Conservation (phyloP, 1,284 basidiomycete genomes). For the Meira nashicola region DNA sequence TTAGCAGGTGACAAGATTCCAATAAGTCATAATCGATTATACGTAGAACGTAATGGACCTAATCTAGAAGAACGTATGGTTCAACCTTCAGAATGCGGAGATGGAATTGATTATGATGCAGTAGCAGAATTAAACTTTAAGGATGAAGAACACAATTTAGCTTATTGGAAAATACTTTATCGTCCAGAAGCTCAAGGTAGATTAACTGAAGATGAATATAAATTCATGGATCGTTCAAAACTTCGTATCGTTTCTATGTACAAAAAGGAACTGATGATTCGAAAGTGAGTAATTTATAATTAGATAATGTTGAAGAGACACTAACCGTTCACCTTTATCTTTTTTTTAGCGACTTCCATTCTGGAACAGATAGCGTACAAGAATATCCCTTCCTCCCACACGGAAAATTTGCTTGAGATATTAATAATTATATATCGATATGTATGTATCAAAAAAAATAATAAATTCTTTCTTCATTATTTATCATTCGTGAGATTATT, state of each 20-base stretch:
- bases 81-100: neutral
- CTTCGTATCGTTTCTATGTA: neutral
- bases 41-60: neutral
- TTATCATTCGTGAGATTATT: too few species aligned
- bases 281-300: neutral
- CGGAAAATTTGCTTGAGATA: neutral
- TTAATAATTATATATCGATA: too few species aligned
- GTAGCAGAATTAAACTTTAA: neutral
- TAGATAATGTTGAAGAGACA: too few species aligned
- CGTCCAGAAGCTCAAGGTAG: neutral
- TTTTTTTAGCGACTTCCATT: neutral
- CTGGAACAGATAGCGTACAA: neutral
- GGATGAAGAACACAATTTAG: neutral
- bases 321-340: neutral
- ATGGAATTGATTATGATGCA: constrained; percentile 1
- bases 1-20: constrained; percentile 2
- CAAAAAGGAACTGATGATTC: constrained; percentile 5
- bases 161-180: neutral
- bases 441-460: too few species aligned
- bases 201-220: neutral
- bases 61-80: neutral
- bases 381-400: neutral
- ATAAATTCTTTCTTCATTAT: too few species aligned
- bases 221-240: constrained; percentile 2
- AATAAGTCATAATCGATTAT: neutral